phyloP scores from a whole-genome alignment of 495 filamentous ascomycete genomes.

The Hyaloscypha variabilis region DNA sequence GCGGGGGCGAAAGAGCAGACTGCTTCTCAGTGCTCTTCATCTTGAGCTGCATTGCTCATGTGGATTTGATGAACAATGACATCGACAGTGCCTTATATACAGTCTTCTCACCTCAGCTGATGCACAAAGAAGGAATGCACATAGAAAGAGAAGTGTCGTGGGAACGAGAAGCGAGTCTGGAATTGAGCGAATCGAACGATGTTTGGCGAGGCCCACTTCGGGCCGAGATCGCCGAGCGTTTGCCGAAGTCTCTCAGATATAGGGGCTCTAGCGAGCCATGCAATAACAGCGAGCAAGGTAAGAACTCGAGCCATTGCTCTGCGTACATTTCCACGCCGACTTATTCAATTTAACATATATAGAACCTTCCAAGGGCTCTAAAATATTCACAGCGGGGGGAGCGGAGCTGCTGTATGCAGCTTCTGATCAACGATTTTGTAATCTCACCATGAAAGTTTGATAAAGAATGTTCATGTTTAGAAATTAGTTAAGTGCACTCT shows the following conservation, averaged over 20 bases:
- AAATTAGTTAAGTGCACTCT: too few relatives aligned
- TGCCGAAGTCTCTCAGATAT: not conserved
- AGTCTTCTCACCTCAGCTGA: not conserved
- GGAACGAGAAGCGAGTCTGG: too few relatives aligned
- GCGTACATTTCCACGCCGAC: too few relatives aligned
- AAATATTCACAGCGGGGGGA: too few relatives aligned
- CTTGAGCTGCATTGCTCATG: not conserved
- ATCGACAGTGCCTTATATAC: not conserved
- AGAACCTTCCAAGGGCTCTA: too few relatives aligned
- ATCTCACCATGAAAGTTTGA: too few relatives aligned
- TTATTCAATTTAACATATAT: too few relatives aligned
- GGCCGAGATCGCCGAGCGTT: not conserved
- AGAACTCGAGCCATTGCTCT: too few relatives aligned
- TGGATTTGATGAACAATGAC: not conserved
- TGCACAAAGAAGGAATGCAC: not conserved
- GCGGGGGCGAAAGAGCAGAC: not conserved
- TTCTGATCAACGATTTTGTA: too few relatives aligned
- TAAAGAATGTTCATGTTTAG: too few relatives aligned
- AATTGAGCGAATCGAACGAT: not conserved
- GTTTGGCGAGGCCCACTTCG: not conserved
- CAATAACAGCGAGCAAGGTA: too few relatives aligned
- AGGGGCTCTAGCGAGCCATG: not conserved
- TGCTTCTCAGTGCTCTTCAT: constrained; percentile 9
- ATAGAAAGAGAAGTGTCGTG: not conserved
- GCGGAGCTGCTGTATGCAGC: too few relatives aligned